Base-by-base conservation (phyloP, 139 green algal species). In the Chlorella sorokiniana region DNA sequence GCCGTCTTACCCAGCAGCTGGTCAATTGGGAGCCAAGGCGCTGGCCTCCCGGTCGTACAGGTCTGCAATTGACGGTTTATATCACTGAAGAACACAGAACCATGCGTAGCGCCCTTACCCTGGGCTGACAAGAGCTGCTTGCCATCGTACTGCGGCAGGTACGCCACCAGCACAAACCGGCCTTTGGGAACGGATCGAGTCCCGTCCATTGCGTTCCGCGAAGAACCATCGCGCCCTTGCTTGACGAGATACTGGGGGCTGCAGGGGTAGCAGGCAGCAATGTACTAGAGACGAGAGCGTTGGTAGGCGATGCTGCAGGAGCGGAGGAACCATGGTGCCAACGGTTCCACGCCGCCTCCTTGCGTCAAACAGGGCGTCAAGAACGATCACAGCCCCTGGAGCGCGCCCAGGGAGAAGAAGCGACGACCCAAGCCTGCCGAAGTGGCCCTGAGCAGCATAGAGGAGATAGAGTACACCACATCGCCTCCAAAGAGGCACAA, bases 401-500 rank as follows among this genome's bases (percentile, higher is more conserved):
- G 65, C n/a, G 78, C 78, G 1, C 78, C 65, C 2, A 22, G 78
- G 18, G 37, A 83, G 18, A 29, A 51, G 0, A 83, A 83, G 45
- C 77, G 77, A 37, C 78, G 75, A 4, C 67, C 18, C 72, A 79
- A 79, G 37, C 4, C 44, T 11, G 44, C 22, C 10, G 27, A 45
- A 5, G 70, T 38, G 20, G 27, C 35, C 2, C 77, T 82, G 22
- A 29, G 5, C 18, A 82, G 64, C 44, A 65, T 82, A 41, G 64
- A 83, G 29, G 65, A 83, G 78, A 37, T 67, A 4, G 78, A 76
- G 51, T 42, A 54, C 65, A 51, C 44, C 27, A 68, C 64, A 35
- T 77, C 65, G 37, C 78, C 78, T 2, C 78, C 78, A 16, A 83
- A 83, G 37, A 35, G 78, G 27, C 67, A 61, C 25, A 83, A 83